These are phyloP conservation scores for Westerdykella sp. DNA, from an alignment of 2,329 filamentous ascomycete genomes.

Conservation along the genomic window DNA sequence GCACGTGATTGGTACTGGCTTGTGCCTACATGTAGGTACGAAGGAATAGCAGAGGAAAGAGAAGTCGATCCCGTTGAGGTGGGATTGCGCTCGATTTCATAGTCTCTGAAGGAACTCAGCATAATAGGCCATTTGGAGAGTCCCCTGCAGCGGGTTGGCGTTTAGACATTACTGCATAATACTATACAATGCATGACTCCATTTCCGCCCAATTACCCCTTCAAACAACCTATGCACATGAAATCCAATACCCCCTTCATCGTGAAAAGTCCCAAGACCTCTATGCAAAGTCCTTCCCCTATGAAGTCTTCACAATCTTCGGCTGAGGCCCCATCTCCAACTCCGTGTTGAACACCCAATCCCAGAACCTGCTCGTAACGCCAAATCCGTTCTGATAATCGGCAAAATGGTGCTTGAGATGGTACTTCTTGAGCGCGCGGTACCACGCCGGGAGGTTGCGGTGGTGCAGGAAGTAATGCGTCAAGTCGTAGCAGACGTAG, in stretches of 20 bases:
- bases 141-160: too few relatives aligned
- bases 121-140: too few relatives aligned
- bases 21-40: too few relatives aligned
- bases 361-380: constrained; percentile 95
- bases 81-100: too few relatives aligned
- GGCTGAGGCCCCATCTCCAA: constrained; percentile 48
- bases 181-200: too few relatives aligned
- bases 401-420: constrained; percentile 93
- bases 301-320: constrained; percentile 45
- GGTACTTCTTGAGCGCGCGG: constrained; percentile 91
- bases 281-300: constrained; percentile 2
- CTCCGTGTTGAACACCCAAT: constrained; percentile 84
- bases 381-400: constrained; percentile 98
- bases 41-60: too few relatives aligned
- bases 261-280: background rate
- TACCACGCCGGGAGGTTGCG: constrained; percentile 86
- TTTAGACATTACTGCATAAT: too few relatives aligned
- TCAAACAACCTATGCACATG: background rate
- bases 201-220: background rate
- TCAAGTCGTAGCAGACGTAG: constrained; percentile 94
- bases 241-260: background rate
- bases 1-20: background rate
- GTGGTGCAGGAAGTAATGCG: constrained; percentile 98
- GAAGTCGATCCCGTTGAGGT: too few relatives aligned
- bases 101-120: too few relatives aligned